Evolutionary conservation across 805 yeast species (phyloP).

Genomic region (Lipomyces starkeyi): DNA sequence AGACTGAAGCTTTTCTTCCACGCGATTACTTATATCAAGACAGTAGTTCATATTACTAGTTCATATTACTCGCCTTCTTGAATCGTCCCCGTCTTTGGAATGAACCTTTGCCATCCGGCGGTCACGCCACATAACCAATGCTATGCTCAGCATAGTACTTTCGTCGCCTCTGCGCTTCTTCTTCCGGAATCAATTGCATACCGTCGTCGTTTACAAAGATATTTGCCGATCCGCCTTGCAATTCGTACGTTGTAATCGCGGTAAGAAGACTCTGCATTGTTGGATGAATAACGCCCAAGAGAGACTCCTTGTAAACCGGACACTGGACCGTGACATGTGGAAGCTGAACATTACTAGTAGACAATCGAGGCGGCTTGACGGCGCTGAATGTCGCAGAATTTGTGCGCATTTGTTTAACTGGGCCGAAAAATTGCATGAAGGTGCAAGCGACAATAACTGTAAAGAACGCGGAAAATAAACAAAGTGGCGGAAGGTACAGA

Average conservation of each 20-base stretch:
- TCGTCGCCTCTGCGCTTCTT: slow-evolving; percentile 15
- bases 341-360: slow-evolving; percentile 2
- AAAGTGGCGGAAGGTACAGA: slow-evolving; percentile 10
- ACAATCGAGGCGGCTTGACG: slow-evolving; percentile 10
- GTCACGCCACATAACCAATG: slow-evolving; percentile 22
- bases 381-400: slow-evolving; percentile 19
- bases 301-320: slow-evolving; percentile 24
- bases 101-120: slow-evolving; percentile 26
- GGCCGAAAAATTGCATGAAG: slow-evolving; percentile 15
- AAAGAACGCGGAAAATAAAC: slow-evolving; percentile 13
- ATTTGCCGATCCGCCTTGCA: slow-evolving; percentile 27
- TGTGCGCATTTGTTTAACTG: slow-evolving; percentile 11
- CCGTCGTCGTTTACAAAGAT: slow-evolving; percentile 31
- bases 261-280: slow-evolving; percentile 17
- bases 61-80: slow-evolving; percentile 28
- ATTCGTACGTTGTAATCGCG: slow-evolving; percentile 25
- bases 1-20: slow-evolving; percentile 18
- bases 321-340: slow-evolving; percentile 24
- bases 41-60: slow-evolving; percentile 17
- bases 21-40: slow-evolving; percentile 15
- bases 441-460: slow-evolving; percentile 1
- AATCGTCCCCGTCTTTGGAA: slow-evolving; percentile 25
- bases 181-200: slow-evolving; percentile 22
- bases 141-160: slow-evolving; percentile 16
- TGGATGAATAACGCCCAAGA: slow-evolving; percentile 26